These are phyloP conservation scores for Paxillus involutus DNA, from an alignment of 768 basidiomycete genomes.

Conservation along the genomic window DNA sequence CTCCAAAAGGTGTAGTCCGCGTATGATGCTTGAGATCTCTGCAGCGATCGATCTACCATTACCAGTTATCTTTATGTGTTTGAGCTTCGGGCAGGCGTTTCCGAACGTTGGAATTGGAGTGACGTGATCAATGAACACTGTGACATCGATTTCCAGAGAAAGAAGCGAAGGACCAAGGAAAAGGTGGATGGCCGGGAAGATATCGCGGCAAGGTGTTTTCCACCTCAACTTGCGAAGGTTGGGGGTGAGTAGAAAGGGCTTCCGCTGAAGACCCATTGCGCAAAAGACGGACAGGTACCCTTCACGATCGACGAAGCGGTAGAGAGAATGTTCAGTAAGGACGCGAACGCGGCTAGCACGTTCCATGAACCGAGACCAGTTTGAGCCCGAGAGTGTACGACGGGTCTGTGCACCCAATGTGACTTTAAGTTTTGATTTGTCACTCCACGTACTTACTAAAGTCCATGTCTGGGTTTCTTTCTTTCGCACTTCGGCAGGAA, in stretches of 20 bases:
- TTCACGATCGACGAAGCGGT: not conserved
- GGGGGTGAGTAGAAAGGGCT: conserved; percentile 20
- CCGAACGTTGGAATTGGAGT: conserved; percentile 11
- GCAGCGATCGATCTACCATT: conserved; percentile 14
- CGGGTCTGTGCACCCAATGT: conserved; percentile 11
- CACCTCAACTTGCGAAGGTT: conserved; percentile 21
- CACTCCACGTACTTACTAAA: conserved; percentile 12
- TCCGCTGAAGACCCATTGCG: conserved; percentile 15
- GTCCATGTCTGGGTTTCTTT: conserved; percentile 16
- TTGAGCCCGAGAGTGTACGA: conserved; percentile 14
- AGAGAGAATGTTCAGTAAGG: conserved; percentile 1
- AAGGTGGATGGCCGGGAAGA: conserved; percentile 14
- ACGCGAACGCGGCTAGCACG: conserved; percentile 16
- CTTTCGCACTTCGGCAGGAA: conserved; percentile 14
- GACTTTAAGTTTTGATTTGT: not conserved
- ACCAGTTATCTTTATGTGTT: conserved; percentile 20
- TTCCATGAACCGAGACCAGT: conserved; percentile 19
- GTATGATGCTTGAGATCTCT: conserved; percentile 13
- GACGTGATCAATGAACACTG: conserved; percentile 10
- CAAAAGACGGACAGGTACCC: conserved; percentile 6
- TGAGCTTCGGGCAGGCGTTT: conserved; percentile 14
- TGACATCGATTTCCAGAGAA: conserved; percentile 22
- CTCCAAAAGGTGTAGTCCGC: conserved; percentile 13
- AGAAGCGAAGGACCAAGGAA: conserved; percentile 19
- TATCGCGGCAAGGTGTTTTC: not conserved